A percentile compares a stretch with the other conserved stretches of the same genome.
Evolutionary conservation across 2,329 filamentous ascomycete species (phyloP).

Genomic region (Colletotrichum sp.): DNA sequence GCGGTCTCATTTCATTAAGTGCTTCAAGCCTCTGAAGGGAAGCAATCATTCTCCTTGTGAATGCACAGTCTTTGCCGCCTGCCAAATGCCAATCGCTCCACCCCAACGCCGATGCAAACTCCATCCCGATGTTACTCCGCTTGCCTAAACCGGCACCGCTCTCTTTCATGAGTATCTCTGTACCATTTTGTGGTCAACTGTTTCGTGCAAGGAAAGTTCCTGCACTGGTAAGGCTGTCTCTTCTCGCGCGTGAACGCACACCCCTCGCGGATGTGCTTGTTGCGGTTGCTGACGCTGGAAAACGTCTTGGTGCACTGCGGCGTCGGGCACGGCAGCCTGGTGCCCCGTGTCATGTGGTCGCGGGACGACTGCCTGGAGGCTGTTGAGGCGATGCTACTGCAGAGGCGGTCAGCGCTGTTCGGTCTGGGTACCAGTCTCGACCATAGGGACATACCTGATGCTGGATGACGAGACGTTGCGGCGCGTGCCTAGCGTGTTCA

Average conservation of each 20-base stretch:
- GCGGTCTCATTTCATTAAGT: background rate
- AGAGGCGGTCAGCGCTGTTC: background rate
- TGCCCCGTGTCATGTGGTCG: background rate
- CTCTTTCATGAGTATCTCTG: slow-evolving; percentile 28
- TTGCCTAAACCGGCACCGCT: slow-evolving; percentile 27
- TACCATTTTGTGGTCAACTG: slow-evolving; percentile 34
- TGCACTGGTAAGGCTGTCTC: slow-evolving; percentile 26
- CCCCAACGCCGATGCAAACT: background rate
- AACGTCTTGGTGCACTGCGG: slow-evolving; percentile 31
- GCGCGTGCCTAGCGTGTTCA: background rate
- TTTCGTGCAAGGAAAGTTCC: slow-evolving; percentile 28
- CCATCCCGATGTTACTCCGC: background rate
- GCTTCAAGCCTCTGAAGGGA: background rate
- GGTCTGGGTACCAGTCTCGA: background rate
- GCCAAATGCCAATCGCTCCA: background rate
- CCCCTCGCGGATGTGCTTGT: slow-evolving; percentile 34
- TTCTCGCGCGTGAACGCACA: slow-evolving; percentile 27
- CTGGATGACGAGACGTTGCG: slow-evolving; percentile 7
- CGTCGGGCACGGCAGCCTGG: slow-evolving; percentile 21
- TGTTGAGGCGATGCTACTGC: background rate
- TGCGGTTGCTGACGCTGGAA: slow-evolving; percentile 33
- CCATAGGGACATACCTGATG: background rate
- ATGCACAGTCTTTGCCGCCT: background rate
- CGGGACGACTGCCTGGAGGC: background rate
- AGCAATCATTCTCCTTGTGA: background rate